Base-by-base conservation (phyloP, 2,329 filamentous ascomycete genomes). In the Teratosphaeria gauchensis region DNA sequence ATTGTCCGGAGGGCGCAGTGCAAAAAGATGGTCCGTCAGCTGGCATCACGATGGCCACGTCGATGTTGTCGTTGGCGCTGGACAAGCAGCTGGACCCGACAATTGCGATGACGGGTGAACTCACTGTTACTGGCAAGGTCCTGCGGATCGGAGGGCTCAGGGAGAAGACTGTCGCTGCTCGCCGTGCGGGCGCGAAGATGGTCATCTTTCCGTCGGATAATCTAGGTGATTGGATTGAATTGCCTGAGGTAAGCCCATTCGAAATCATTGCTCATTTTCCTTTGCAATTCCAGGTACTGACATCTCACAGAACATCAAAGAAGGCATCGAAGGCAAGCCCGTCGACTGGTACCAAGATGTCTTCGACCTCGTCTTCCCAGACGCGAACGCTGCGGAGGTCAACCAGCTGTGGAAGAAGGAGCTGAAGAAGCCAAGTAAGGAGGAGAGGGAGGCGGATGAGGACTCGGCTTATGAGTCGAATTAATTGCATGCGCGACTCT, bases 11-110 rank as follows among this genome's bases (percentile, higher is more conserved):
- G 73, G 94, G 94, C 5, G 94, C 94, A 8, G 92, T 96, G 58
- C 89, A 89, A 66, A 99, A 99, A 76, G 94, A 99, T 71, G 94
- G 78, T 12, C 78, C 78, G 0, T 75, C 72, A 53, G 94, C 94
- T 21, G 94, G 94, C 72, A 94, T 99, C 69, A 99, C 94, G 6
- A 99, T 99, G 94, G 88, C 94, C n/a, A 95, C 91, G 6, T 91
- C 89, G 59, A 76, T 99, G 67, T 79, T 99, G 55, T 92, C 88
- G 56, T 79, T 99, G 62, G 92, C 90, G 8, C 77, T 97, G 46
- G 84, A 96, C 65, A 82, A 82, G 53, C 82, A 87, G 16, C 81
- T 99, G 55, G 82, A 91, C 69, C 90, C 92, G 6, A 90, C 89
- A 0, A 86, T 97, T 65, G 92, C 95, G 60, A 99, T 99, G 94